Evolutionary conservation across 371 early-diverging fungal genomes (phyloP), one percentile per base, ranked within the genome.

Genomic region (Haplosporangium sp.): DNA sequence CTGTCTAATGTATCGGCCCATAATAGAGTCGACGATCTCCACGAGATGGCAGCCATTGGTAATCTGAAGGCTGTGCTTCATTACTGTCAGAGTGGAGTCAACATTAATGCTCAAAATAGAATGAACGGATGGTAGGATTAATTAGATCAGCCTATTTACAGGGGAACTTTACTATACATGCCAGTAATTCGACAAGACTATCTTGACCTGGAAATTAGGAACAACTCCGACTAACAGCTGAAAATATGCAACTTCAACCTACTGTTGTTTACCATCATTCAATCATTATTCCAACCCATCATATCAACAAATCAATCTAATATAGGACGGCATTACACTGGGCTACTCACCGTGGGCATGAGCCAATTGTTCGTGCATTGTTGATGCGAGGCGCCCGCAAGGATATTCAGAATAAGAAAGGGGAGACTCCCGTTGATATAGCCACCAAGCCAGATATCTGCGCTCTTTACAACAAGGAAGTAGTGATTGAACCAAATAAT

Each of bases 31-130:
- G 74, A 67, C 47, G 74, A 79, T 11, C 74, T 93, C 42, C 87
- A 93, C 65, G 93, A 94, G 74, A 91, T 93, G 75, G 87, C 89
- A 17, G 92, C 94, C 15, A 84, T 93, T 52, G 95, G 95, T 15
- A 94, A 94, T 71, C 69, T 89, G 40, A 89, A 91, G 67, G 93
- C 92, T 1, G 89, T 91, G 4, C 77, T 86, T 17, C 87, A 87
- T 38, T 89, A 87, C 67, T 78, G 90, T 39, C 84, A 88, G 60
- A 83, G 87, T 5, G 92, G 91, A 44, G 90, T 91, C 35, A 86
- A 92, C 65, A 58, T 90, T 62, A 92, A 92, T 66, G 84, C 90
- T 4, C 88, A 85, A 65, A 90, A 92, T 82, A 82, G 83, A 58
- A 87, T 92, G 86, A 94, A 94, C 64, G 87, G 88, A 48, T 92